These are phyloP conservation scores for Atalantia buxifolia DNA, from an alignment of 345 rosid genomes.

Conservation along the genomic window DNA sequence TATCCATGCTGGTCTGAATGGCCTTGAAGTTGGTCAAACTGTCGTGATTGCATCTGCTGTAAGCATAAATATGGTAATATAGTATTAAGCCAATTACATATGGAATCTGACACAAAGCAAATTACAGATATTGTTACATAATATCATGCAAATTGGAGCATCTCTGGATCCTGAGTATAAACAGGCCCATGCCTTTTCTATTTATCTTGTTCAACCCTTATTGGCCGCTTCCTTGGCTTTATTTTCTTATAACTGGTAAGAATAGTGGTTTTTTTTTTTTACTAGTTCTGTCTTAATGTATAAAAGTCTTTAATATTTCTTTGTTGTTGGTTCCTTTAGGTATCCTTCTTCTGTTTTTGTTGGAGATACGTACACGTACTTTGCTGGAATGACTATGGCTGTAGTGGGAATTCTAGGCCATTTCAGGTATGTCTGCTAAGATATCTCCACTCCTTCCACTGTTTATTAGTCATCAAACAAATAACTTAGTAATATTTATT, in stretches of 20 bases:
- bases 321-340: slow-evolving; percentile 40
- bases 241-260: slow-evolving; percentile 84
- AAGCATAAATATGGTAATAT: slow-evolving; percentile 34
- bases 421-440: slow-evolving; percentile 54
- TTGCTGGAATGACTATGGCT: slow-evolving; percentile 99
- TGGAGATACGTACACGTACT: slow-evolving; percentile 96
- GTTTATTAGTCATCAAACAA: not conserved
- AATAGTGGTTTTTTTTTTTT: not conserved
- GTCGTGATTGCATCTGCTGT: slow-evolving; percentile 93
- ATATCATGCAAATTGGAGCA: slow-evolving; percentile 92
- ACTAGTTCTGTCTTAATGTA: not conserved
- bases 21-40: slow-evolving; percentile 98
- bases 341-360: slow-evolving; percentile 97
- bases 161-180: slow-evolving; percentile 70
- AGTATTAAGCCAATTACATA: slow-evolving; percentile 9
- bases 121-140: slow-evolving; percentile 85
- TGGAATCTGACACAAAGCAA: slow-evolving; percentile 27
- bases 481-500: not conserved
- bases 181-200: slow-evolving; percentile 95
- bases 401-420: slow-evolving; percentile 94
- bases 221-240: slow-evolving; percentile 87
- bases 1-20: slow-evolving; percentile 97
- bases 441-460: not conserved
- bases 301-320: slow-evolving; percentile 5
- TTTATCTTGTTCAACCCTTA: slow-evolving; percentile 93